Conservation (phyloP, 139 green algal species). For the Micractinium conductrix region DNA sequence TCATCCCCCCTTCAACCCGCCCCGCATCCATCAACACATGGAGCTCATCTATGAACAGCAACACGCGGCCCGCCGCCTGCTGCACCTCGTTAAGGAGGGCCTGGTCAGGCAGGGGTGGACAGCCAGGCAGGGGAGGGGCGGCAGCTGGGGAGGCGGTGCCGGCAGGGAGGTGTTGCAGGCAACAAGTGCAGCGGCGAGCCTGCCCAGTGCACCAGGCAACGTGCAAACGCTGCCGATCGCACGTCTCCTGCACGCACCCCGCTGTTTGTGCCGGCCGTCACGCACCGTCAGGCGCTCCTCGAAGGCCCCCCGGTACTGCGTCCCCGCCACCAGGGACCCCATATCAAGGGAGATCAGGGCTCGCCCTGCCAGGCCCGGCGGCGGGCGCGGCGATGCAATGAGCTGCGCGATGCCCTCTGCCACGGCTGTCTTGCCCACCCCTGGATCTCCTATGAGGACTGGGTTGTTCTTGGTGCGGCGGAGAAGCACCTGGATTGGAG, state of each 20-base stretch:
- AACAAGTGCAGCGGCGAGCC: not conserved
- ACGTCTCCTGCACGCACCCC: too few relatives aligned
- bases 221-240: too few relatives aligned
- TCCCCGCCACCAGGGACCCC: conserved; percentile 84
- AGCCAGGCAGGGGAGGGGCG: not conserved
- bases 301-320: conserved; percentile 77
- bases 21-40: conserved; percentile 66
- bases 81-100: conserved; percentile 68
- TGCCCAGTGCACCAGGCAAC: not conserved
- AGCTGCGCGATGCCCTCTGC: conserved; percentile 90
- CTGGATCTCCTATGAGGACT: conserved; percentile 88
- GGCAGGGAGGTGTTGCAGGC: not conserved
- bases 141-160: not conserved
- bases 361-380: conserved; percentile 57
- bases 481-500: conserved; percentile 79
- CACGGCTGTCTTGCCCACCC: conserved; percentile 88
- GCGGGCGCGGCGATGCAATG: conserved; percentile 11
- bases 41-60: conserved; percentile 84
- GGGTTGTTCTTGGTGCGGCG: conserved; percentile 94
- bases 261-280: too few relatives aligned
- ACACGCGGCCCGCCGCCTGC: conserved; percentile 52
- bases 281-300: conserved; percentile 42
- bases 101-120: conserved; percentile 12
- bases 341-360: conserved; percentile 88
- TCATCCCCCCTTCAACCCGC: conserved; percentile 35